Base-by-base conservation (phyloP, 2,329 filamentous ascomycete species). In the Colletotrichum sp. region DNA sequence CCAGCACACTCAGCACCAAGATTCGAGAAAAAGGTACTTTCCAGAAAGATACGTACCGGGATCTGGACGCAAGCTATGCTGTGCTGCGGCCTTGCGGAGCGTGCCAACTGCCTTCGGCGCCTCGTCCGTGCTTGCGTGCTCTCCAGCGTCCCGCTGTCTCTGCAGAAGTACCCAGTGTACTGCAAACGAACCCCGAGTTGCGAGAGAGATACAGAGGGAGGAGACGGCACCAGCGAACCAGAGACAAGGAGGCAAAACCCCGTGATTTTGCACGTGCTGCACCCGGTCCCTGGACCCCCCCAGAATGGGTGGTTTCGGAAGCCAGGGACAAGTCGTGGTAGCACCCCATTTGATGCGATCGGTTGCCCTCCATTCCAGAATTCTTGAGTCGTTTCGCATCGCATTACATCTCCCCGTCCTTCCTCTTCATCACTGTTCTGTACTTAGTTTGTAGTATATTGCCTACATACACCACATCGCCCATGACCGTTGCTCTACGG, bases 321-420 rank as follows among this genome's bases (percentile, higher is more conserved):
- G 70, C 70, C 73, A 73, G 70, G 73, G 73, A 75, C 73, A 73
- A 67, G 70, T 73, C 58, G 70, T 73, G 58, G 58, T 69, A 65
- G 70, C 73, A 76, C 71, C 60, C 73, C 73, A 76, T 76, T 73
- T 76, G 73, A 76, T 73, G 73, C 73, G 56, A 76, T 76, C 73
- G 60, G 65, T 76, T 73, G 70, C 70, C 73, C 73, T 73, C 62
- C 73, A 73, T 73, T 73, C 73, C 73, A 60, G 58, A 76, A 69
- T 26, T 69, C 64, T 73, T 69, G 70, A 28, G 64, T 73, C 36
- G 73, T 76, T 76, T 73, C 70, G 73, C 58, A 73, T 76, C 64
- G 43, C 56, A 73, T 61, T 73, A 69, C 70, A 65, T 66, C 56
- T 65, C 38, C 43, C 70, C 73, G 60, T 66, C 70, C 38, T 65